phyloP scores from a whole-genome alignment of 2,329 filamentous ascomycete species.

The Xenosphaeropsis pyriputrescens region DNA sequence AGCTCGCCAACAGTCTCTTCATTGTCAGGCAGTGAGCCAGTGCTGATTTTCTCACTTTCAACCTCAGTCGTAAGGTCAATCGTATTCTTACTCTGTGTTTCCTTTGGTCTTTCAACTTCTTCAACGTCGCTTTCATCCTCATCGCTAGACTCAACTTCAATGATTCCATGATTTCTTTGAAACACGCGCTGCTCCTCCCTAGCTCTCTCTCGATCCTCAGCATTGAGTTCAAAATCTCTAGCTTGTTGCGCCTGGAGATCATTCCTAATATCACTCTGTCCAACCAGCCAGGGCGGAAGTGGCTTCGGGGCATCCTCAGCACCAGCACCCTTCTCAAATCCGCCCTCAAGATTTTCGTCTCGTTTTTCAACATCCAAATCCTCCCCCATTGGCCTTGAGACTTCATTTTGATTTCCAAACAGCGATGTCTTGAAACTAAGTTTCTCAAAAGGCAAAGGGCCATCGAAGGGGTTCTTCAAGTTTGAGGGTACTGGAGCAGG shows the following conservation, averaged over 20 bases:
- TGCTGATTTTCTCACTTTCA: slow-evolving; percentile 11
- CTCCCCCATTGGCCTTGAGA: slow-evolving; percentile 11
- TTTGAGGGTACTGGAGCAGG: slow-evolving; percentile 28
- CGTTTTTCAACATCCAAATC: slow-evolving; percentile 8
- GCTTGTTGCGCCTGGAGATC: slow-evolving; percentile 42
- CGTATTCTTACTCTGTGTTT: slow-evolving; percentile 3
- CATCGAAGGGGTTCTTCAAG: slow-evolving; percentile 52
- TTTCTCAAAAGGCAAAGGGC: slow-evolving; percentile 83
- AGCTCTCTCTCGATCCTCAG: slow-evolving; percentile 43
- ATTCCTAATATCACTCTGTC: slow-evolving; percentile 49
- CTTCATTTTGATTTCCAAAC: slow-evolving; percentile 28
- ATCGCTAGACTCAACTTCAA: slow-evolving; percentile 49
- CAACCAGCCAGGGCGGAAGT: slow-evolving; percentile 62
- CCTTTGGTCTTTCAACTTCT: slow-evolving; percentile 33
- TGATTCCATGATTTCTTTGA: slow-evolving; percentile 31
- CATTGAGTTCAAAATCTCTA: slow-evolving; percentile 44
- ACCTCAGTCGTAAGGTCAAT: slow-evolving; percentile 13
- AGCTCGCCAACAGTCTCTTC: slow-evolving; percentile 9
- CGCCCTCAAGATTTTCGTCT: slow-evolving; percentile 20
- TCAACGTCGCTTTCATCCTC: slow-evolving; percentile 38
- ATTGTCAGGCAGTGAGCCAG: not conserved
- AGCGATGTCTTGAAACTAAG: slow-evolving; percentile 53
- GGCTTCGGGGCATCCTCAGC: slow-evolving; percentile 25
- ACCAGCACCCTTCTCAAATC: slow-evolving; percentile 16
- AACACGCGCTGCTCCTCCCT: slow-evolving; percentile 37